Base-by-base conservation (phyloP, 2,329 filamentous ascomycete genomes). In the Lecanosticta acicola region DNA sequence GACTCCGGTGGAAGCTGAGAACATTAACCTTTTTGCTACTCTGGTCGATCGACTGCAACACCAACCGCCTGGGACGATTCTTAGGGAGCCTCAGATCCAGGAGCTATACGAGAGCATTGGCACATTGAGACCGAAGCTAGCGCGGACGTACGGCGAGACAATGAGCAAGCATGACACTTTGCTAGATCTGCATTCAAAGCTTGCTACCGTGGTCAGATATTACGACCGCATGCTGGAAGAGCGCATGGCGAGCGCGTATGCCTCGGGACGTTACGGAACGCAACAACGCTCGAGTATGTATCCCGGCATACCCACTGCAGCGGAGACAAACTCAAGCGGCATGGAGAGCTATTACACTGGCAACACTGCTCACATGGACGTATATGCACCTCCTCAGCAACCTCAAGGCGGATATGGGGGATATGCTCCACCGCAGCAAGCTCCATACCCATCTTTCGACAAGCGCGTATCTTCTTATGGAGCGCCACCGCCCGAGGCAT, bases 91-190 rank as follows among this genome's bases (percentile, higher is more conserved):
- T 1, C 93, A 97, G 65, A 96, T 98, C 41, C 93, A 98, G 67
- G 93, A 98, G 68, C 74, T 98, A 3, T 98, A 98, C 65, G 93
- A 97, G 62, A 94, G 90, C 59, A 97, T 98, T 59, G 89, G 91
- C n/a, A 78, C 88, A 13, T 72, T 98, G 52, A 80, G 93, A 40
- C 93, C 93, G 1, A 98, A 98, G 67, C 75, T 98, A 45, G 93
- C 93, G 3, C 80, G 93, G 46, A 96, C 91, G 0, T 96, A 97
- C 63, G 93, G 93, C 45, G 93, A 98, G 71, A 96, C 93, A 0
- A 97, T 98, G 93, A 97, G 93, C 78, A 98, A 98, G 68, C 93
- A 97, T 67, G 90, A 98, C 65, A 93, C 91, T 0, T 76, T 98
- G 8, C 78, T 97, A 18, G 93, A 98, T 65, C 74, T 98, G 0